phyloP scores from a whole-genome alignment of 805 yeast species.

The Ogataea trehalophila region DNA sequence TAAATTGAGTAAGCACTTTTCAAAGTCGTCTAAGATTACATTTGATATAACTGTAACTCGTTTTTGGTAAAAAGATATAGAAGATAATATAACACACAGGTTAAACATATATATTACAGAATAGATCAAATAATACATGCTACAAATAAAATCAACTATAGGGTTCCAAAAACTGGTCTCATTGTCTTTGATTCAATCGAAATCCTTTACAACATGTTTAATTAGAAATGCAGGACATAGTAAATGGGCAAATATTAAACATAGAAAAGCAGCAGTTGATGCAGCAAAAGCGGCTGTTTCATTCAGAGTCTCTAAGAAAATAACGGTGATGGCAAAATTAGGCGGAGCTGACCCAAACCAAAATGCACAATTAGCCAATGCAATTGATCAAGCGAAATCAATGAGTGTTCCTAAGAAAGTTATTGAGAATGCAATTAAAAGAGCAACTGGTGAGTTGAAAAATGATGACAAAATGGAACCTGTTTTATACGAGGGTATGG shows the following conservation, averaged over 20 bases:
- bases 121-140: too few species aligned
- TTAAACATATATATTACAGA: too few species aligned
- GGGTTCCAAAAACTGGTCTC: too few species aligned
- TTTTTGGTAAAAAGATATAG: too few species aligned
- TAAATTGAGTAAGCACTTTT: too few species aligned
- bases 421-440: constrained; percentile 79
- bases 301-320: constrained; percentile 65
- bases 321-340: constrained; percentile 70
- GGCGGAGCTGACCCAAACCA: constrained; percentile 62
- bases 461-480: constrained; percentile 42
- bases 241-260: constrained; percentile 94
- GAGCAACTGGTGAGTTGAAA: constrained; percentile 69
- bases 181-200: too few species aligned
- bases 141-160: too few species aligned
- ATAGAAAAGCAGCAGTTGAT: constrained; percentile 91
- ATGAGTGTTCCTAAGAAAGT: constrained; percentile 77
- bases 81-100: too few species aligned
- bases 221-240: constrained; percentile 69
- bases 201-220: constrained; percentile 3
- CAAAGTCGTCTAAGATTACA: too few species aligned
- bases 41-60: too few species aligned
- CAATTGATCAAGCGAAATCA: constrained; percentile 73
- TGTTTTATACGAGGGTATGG: constrained; percentile 81
- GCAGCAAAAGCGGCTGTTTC: constrained; percentile 66
- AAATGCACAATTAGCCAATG: constrained; percentile 60